A percentile compares a stretch with the other conserved stretches of the same genome.
phyloP scores from a whole-genome alignment of 345 rosid genomes.

The Rhodamnia rubescens region DNA sequence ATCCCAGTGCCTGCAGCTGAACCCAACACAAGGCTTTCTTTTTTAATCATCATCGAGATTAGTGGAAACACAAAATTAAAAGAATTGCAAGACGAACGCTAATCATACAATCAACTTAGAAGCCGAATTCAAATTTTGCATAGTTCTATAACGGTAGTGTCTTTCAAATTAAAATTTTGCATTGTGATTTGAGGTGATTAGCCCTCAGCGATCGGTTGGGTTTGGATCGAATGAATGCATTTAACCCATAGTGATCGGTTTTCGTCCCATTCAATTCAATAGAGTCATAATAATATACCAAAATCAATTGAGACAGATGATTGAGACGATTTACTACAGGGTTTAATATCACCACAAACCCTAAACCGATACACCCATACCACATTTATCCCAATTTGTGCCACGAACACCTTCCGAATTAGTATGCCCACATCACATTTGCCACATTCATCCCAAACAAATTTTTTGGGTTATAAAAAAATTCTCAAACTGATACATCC shows the following conservation, averaged over 20 bases:
- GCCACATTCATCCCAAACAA: too few relatives aligned
- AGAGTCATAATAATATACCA: neutral
- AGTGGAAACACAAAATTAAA: neutral
- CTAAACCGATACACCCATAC: too few relatives aligned
- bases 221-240: neutral
- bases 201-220: neutral
- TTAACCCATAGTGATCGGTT: neutral
- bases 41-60: neutral
- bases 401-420: too few relatives aligned
- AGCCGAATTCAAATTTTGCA: neutral
- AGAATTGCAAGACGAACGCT: neutral
- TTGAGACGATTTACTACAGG: neutral
- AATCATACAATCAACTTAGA: neutral
- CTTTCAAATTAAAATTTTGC: neutral
- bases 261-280: neutral
- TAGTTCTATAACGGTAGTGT: neutral
- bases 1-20: neutral
- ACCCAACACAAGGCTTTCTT: neutral
- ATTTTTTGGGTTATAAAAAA: too few relatives aligned
- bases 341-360: too few relatives aligned
- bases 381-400: too few relatives aligned
- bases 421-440: too few relatives aligned
- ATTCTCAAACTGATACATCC: too few relatives aligned
- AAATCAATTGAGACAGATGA: neutral
- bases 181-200: neutral